These are phyloP conservation scores for Dictyophora rubrovolvata DNA, from an alignment of 768 basidiomycete species.

Conservation along the genomic window DNA sequence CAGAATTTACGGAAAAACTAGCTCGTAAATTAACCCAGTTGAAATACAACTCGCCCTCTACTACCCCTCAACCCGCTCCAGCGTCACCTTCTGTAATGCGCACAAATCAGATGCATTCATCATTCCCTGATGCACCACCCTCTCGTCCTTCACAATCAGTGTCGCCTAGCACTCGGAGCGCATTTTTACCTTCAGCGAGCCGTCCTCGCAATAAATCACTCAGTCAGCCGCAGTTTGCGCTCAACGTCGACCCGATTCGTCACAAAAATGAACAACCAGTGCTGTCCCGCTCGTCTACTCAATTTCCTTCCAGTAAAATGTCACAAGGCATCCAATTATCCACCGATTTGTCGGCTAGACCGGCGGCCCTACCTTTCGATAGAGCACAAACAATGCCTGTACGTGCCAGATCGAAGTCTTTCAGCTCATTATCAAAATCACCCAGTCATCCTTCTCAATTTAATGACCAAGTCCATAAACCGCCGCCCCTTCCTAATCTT, in stretches of 20 bases:
- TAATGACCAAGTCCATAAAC: background rate
- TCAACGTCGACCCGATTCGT: background rate
- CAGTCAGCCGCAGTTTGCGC: background rate
- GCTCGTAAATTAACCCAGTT: background rate
- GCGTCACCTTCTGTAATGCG: background rate
- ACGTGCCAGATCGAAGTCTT: background rate
- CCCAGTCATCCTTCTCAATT: background rate
- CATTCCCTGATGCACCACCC: background rate
- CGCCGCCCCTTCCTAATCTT: conserved; percentile 9
- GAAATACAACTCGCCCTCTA: background rate
- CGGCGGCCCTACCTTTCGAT: background rate
- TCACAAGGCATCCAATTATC: background rate
- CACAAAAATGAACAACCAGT: background rate
- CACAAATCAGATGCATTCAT: background rate
- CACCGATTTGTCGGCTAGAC: background rate
- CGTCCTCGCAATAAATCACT: background rate
- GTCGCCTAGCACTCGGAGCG: background rate
- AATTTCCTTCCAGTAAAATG: background rate
- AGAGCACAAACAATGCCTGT: background rate
- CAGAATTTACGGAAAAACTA: background rate
- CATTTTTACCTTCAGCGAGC: background rate
- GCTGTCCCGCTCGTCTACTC: background rate
- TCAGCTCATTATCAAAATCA: background rate
- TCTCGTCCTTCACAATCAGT: background rate
- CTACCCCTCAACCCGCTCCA: background rate